Evolutionary conservation across 2,329 filamentous ascomycete species (phyloP), one percentile per base, ranked within the genome.

Genomic region (Cordyceps cateniannulata): DNA sequence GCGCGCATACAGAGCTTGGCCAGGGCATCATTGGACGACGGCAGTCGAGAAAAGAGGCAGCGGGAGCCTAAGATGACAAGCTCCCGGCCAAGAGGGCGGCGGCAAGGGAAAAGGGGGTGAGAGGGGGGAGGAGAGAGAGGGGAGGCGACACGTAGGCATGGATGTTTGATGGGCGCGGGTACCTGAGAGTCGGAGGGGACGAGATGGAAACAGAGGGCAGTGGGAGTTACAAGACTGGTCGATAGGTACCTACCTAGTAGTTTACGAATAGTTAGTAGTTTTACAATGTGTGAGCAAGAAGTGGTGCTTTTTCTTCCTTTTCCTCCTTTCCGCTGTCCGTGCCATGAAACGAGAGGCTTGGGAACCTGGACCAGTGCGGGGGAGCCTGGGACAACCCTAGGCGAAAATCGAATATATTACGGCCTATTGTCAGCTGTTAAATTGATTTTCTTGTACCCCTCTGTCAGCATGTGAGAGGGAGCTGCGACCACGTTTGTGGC

Each of bases 401-500:
- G 48, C 12, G n/a, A 32, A 35, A 5, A 29, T 50, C 25, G 48
- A 50, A 32, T 6, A 51, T 3, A 22, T 45, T 42, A n/a, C 40
- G 16, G 42, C n/a, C 18, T 35, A 42, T 45, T 45, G 20, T 24
- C 44, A 10, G 20, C 10, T 14, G 3, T 56, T 56, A 47, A 56
- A 56, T 56, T 48, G 53, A 48, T 35, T 47, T 56, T 14, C 8
- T 35, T 2, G 32, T 12, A 12, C 9, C 10, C 48, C 29, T 32
- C 40, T 7, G 53, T 24, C 52, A 45, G n/a, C 53, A 56, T 56
- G 53, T 56, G 53, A 56, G 53, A 47, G 32, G n/a, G 35, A 53
- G 35, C 38, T 29, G 24, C 27, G 55, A 50, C 55, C 55, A 29
- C 10, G 18, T 5, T 14, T 7, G 38, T 47, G 40, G 40, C n/a